Evolutionary conservation across 192 early-diverging fungal species (phyloP).

Genomic region (Backusella tuberculispora): DNA sequence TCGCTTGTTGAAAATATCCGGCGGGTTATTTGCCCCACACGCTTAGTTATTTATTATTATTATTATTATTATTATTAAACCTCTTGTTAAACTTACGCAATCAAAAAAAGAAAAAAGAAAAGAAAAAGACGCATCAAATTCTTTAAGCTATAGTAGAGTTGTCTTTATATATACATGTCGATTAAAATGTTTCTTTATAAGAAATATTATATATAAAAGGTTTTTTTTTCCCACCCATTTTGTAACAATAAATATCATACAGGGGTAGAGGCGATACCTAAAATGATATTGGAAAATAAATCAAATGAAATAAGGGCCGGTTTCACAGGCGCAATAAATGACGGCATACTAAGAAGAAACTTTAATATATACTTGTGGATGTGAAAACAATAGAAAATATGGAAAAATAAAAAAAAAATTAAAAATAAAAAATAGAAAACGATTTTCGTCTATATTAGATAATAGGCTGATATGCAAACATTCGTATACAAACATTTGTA

Average conservation of each 20-base stretch:
- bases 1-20: neutral
- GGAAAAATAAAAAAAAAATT: neutral
- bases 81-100: neutral
- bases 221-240: neutral
- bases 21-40: constrained; percentile 7
- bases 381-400: neutral
- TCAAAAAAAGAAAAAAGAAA: neutral
- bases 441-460: neutral
- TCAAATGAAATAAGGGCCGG: neutral
- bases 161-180: neutral
- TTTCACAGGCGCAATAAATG: neutral
- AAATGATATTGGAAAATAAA: neutral
- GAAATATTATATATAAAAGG: neutral
- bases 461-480: no score
- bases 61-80: neutral
- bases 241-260: neutral
- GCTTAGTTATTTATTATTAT: neutral
- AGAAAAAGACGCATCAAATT: neutral
- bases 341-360: neutral
- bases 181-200: constrained; percentile 11
- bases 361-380: neutral
- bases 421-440: neutral
- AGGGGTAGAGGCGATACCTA: neutral
- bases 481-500: no score
- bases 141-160: neutral